Base-by-base conservation (phyloP, 176 grass and related monocot genomes). In the Oryza glaberrima region DNA sequence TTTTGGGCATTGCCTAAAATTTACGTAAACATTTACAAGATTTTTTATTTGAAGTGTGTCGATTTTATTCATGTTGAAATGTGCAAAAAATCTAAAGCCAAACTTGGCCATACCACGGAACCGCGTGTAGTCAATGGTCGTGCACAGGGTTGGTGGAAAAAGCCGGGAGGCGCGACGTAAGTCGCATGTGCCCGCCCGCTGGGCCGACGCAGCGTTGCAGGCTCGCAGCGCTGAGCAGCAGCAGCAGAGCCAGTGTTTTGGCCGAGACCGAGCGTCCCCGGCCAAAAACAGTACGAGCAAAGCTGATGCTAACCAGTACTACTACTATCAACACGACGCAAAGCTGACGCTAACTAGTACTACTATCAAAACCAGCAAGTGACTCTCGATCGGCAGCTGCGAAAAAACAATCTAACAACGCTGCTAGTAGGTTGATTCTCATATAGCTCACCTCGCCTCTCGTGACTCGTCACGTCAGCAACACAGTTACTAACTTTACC, bases 141-240 rank as follows among this genome's bases (percentile, higher is more conserved):
- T 16, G 35, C n/a, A 20, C 5, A 9, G 47, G 28, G 40, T 41
- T 20, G 11, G 7, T 8, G 14, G 7, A 28, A 54, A 86, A 78
- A 86, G 67, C 25, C 67, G 15, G 30, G 75, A 2, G 1, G 16
- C 75, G 15, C 48, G 75, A 58, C 74, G 49, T 46, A 8, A 11
- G 48, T 25, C 1, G 69, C 77, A 86, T 81, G 84, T 75, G 77
- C 70, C 15, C 56, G 15, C 69, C 19, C 47, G 61, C 60, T 13
- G 77, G 20, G 20, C 1, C 45, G 15, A 16, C 49, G 54, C 54
- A 58, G 54, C 58, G n/a, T 22, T 8, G 58, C 20, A 63, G 58
- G 51, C 51, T 19, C 8, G 58, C 58, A 63, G 52, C 20, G 58
- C 58, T n/a, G 6, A 9, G 54, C 40, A 47, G 38, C 43, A 72